Base-by-base conservation (phyloP, 2,329 filamentous ascomycete species). In the Lecanosticta acicola region DNA sequence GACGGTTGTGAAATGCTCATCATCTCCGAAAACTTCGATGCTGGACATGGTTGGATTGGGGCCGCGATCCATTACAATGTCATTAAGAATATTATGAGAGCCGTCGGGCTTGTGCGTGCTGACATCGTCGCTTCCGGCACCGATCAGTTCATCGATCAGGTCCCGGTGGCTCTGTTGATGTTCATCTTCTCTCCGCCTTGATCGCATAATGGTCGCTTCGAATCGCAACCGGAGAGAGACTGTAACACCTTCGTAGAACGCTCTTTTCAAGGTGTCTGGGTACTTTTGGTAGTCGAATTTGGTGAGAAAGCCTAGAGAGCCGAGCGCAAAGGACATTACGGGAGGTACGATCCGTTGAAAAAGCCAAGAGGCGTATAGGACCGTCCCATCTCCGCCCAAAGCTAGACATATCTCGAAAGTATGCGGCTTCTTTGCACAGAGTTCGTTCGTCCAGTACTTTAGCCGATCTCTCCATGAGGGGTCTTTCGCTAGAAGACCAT, bases 341-440 rank as follows among this genome's bases (percentile, higher is more conserved):
- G 93, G 93, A 4, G 93, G 93, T 0, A 97, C 91, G 38, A 97
- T 85, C 34, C 87, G 81, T 70, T 98, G 93, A 65, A 98, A 98
- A 1, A 98, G 75, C 90, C 91, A 97, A 62, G 88, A 94, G 3
- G 91, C 87, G 63, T 95, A 97, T 9, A 98, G 73, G 4, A 98
- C 91, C 0, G 93, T 98, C n/a, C 93, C 93, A 63, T 98, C 93
- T 10, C 93, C 93, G 41, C 71, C 63, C 59, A 77, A 69, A 0
- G 91, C 94, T 38, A 98, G 80, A 41, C 94, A 83, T 61, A 98
- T 94, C 67, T 98, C 93, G 63, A 97, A 96, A 0, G 81, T 84
- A 58, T 95, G 88, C 3, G 91, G 91, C 48, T 83, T 78, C 33
- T 80, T 75, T 39, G 77, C 77, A 57, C 89, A 94, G 61, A 96